phyloP scores from a whole-genome alignment of 148 eudicot species.

The Mesembryanthemum crystallinum region DNA sequence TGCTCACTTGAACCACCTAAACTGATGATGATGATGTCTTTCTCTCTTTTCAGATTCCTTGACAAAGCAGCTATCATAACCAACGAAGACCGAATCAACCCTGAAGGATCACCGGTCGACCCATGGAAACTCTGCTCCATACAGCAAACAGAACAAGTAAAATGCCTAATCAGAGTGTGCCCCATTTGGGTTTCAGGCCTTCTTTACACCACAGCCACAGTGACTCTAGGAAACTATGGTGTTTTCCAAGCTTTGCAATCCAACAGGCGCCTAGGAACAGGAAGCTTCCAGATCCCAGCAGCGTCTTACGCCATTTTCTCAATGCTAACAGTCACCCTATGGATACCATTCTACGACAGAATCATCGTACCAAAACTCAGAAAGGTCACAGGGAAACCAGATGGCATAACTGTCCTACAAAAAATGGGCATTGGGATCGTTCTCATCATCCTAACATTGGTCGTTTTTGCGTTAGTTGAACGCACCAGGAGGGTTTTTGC shows the following conservation, averaged over 20 bases:
- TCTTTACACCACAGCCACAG: conserved; percentile 29
- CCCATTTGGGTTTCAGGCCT: conserved; percentile 66
- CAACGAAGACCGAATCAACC: conserved; percentile 38
- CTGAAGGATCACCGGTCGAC: conserved; percentile 49
- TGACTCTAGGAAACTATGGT: conserved; percentile 37
- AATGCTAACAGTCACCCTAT: conserved; percentile 48
- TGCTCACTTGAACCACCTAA: not conserved
- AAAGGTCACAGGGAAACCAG: conserved; percentile 38
- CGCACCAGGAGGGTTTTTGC: conserved; percentile 30
- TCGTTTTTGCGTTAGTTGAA: conserved; percentile 40
- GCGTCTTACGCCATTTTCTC: conserved; percentile 52
- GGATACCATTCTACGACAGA: conserved; percentile 66
- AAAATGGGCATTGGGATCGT: conserved; percentile 49
- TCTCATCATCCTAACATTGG: conserved; percentile 31
- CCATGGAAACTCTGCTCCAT: conserved; percentile 61
- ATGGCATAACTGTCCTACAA: conserved; percentile 56
- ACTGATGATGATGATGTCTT: not conserved
- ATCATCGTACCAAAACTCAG: conserved; percentile 47
- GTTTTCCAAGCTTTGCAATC: conserved; percentile 71
- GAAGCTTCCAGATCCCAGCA: conserved; percentile 52
- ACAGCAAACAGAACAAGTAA: conserved; percentile 64
- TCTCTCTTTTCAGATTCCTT: conserved; percentile 30
- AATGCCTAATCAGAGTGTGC: conserved; percentile 52
- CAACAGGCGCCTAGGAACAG: conserved; percentile 30
- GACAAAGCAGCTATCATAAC: conserved; percentile 63